A percentile compares a stretch with the other conserved stretches of the same genome.
These are phyloP conservation scores for Pseudonitzschia pungens DNA, from an alignment of 108 stramenopile species.

Conservation along the genomic window DNA sequence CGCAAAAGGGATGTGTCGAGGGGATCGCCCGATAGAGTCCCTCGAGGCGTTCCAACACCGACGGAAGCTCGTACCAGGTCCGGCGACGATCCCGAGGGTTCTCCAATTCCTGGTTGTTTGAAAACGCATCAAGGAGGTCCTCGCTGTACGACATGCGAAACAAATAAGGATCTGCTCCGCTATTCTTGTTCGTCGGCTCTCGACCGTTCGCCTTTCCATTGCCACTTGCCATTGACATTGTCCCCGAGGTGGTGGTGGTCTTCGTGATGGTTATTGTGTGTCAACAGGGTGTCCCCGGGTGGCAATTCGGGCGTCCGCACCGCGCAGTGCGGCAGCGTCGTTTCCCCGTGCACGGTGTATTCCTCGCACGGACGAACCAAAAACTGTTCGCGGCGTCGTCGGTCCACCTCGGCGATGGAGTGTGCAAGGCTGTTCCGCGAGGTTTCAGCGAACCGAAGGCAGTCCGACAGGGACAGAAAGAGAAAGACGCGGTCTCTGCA, in stretches of 20 bases:
- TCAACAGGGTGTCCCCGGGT: not conserved
- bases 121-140: not conserved
- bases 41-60: slow-evolving; percentile 29
- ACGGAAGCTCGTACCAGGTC: slow-evolving; percentile 17
- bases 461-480: slow-evolving; percentile 4
- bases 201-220: not conserved
- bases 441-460: not conserved
- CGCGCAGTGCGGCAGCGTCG: not conserved
- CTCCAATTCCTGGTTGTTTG: not conserved
- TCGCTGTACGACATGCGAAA: not conserved
- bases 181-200: not conserved
- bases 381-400: slow-evolving; percentile 9
- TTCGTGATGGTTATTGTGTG: not conserved
- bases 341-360: not conserved
- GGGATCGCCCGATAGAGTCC: slow-evolving; percentile 25
- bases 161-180: not conserved
- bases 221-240: too few relatives aligned
- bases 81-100: not conserved
- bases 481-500: slow-evolving; percentile 7
- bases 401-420: not conserved
- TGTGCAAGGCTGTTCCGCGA: not conserved
- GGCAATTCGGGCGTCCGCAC: not conserved
- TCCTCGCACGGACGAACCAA: slow-evolving; percentile 11
- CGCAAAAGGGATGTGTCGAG: slow-evolving; percentile 22
- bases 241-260: too few relatives aligned